These are phyloP conservation scores for Vitis cinerea DNA, from an alignment of 164 flowering plant genomes.

Conservation along the genomic window DNA sequence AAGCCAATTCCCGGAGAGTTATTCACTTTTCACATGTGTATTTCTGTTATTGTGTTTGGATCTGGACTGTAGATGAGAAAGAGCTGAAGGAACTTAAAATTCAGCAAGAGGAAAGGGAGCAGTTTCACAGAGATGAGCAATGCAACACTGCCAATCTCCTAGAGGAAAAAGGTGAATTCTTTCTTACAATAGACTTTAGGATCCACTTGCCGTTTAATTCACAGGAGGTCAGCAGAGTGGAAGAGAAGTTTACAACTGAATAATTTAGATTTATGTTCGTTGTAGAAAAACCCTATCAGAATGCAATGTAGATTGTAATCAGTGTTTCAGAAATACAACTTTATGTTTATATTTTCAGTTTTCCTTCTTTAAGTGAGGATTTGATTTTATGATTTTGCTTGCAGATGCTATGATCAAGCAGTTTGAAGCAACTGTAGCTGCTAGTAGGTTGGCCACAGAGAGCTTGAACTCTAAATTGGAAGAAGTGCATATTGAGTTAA, in stretches of 20 bases:
- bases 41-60: constrained; percentile 6
- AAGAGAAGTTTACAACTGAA: too few relatives aligned
- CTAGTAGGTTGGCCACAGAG: constrained; percentile 38
- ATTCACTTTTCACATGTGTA: neutral
- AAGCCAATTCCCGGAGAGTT: too few relatives aligned
- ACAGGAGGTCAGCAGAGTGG: too few relatives aligned
- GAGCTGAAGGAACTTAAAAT: constrained; percentile 56
- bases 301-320: too few relatives aligned
- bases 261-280: too few relatives aligned
- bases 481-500: constrained; percentile 46
- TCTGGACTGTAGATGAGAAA: constrained; percentile 50
- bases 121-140: constrained; percentile 42
- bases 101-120: constrained; percentile 57
- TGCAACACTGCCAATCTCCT: constrained; percentile 37
- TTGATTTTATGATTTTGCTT: constrained; percentile 6
- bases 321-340: neutral
- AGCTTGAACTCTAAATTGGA: constrained; percentile 52
- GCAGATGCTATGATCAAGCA: constrained; percentile 65
- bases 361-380: neutral
- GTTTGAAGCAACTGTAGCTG: constrained; percentile 54
- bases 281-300: too few relatives aligned
- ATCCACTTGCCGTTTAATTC: neutral
- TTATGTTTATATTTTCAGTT: neutral
- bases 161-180: constrained; percentile 65
- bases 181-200: neutral